These are phyloP conservation scores for Ceratobasidium theobromae DNA, from an alignment of 1,284 basidiomycete species.

Conservation along the genomic window DNA sequence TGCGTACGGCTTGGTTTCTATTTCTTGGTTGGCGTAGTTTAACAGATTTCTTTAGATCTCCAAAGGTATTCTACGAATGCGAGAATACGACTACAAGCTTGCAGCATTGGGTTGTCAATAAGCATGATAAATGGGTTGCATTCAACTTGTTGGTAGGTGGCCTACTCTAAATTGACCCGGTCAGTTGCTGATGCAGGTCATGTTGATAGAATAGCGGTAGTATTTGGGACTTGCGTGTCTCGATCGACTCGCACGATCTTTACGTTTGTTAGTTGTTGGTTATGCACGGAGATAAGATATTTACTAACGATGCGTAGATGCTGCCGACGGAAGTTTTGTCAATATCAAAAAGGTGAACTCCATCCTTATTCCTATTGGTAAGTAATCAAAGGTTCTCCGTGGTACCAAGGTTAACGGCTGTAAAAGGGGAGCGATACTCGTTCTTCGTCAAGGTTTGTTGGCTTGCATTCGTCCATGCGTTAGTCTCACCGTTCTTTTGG, in stretches of 20 bases:
- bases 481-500: not conserved
- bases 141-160: conserved; percentile 22
- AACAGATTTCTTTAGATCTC: not conserved
- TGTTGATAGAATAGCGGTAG: not conserved
- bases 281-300: not conserved
- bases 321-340: conserved; percentile 12
- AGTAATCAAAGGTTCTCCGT: not conserved
- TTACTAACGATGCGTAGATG: not conserved
- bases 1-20: not conserved
- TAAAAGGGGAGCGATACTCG: not conserved
- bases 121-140: not conserved
- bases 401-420: not conserved
- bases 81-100: not conserved
- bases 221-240: conserved; percentile 14
- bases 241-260: conserved; percentile 13
- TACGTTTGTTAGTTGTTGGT: conserved; percentile 7
- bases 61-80: conserved; percentile 9
- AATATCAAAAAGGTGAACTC: conserved; percentile 15
- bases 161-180: not conserved
- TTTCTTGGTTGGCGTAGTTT: not conserved
- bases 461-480: not conserved
- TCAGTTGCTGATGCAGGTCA: not conserved
- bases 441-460: not conserved
- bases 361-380: conserved; percentile 12
- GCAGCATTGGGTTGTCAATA: conserved; percentile 3